Evolutionary conservation across 2,329 filamentous ascomycete species (phyloP).

Genomic region (Epichloe bromicola): DNA sequence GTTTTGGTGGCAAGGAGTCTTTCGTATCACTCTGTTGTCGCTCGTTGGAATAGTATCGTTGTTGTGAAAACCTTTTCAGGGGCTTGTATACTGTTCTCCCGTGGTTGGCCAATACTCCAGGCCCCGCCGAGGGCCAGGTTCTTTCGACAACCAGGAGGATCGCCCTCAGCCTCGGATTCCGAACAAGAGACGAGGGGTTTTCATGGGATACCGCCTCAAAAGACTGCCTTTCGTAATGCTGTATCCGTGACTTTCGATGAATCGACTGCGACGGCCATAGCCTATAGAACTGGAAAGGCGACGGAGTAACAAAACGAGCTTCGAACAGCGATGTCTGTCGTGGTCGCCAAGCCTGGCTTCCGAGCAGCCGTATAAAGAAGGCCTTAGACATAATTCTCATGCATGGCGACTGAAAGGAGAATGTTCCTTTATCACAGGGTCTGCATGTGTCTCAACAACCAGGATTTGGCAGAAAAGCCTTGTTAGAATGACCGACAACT

Average conservation of each 20-base stretch:
- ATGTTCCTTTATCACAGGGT: background rate
- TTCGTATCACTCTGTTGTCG: background rate
- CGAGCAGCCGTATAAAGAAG: slow-evolving; percentile 22
- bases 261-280: slow-evolving; percentile 3
- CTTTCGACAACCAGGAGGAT: background rate
- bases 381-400: slow-evolving; percentile 28
- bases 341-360: slow-evolving; percentile 21
- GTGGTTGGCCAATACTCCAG: background rate
- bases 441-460: background rate
- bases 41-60: background rate
- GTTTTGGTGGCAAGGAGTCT: background rate
- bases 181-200: background rate
- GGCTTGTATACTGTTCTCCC: background rate
- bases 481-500: background rate
- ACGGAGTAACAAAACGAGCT: slow-evolving; percentile 1
- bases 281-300: background rate
- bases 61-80: background rate
- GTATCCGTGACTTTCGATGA: background rate
- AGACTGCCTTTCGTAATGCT: background rate
- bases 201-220: no score
- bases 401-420: slow-evolving; percentile 21
- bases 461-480: background rate
- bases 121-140: background rate
- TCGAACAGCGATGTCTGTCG: slow-evolving; percentile 10
- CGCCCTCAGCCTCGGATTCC: background rate